A percentile compares a stretch with the other conserved stretches of the same genome.
phyloP scores from a whole-genome alignment of 2,329 filamentous ascomycete species.

The Ophiostoma fasciatum region DNA sequence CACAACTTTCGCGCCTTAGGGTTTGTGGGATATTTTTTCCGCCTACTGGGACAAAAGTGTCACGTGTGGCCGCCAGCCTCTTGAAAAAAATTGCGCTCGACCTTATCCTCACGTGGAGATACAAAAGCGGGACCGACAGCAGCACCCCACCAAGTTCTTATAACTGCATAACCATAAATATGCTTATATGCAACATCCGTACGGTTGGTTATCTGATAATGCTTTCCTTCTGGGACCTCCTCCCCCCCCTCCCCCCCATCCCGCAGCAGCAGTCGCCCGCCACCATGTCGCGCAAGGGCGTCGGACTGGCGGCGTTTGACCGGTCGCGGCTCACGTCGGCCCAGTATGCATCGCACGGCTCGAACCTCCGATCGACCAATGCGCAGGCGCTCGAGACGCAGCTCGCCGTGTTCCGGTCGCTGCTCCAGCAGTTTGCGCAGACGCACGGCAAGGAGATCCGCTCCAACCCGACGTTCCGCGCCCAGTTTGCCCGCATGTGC shows the following conservation, averaged over 20 bases:
- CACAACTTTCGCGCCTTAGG: conserved; percentile 8
- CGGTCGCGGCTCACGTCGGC: conserved; percentile 71
- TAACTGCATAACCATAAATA: no score
- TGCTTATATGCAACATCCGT: no score
- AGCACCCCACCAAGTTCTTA: no score
- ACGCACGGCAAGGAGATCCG: conserved; percentile 94
- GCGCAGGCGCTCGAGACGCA: conserved; percentile 79
- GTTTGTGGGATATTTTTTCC: conserved; percentile 4
- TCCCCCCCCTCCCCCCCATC: no score
- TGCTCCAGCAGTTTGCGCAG: conserved; percentile 87
- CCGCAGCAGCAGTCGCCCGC: neutral
- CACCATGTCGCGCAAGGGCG: conserved; percentile 67
- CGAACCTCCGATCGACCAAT: conserved; percentile 70
- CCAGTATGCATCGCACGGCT: conserved; percentile 83
- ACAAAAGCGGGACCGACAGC: no score
- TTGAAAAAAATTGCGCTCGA: neutral
- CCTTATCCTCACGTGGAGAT: neutral
- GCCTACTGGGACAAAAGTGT: no score
- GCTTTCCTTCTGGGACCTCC: no score
- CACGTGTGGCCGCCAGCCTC: no score
- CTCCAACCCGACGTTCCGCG: conserved; percentile 85
- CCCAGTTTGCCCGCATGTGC: conserved; percentile 98
- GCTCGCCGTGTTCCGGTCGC: conserved; percentile 86
- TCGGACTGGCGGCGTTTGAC: conserved; percentile 82
- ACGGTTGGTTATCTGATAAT: no score